Percentiles rank a stretch among this genome's conserved stretches.
phyloP scores from a whole-genome alignment of 2,329 filamentous ascomycete species.

The Teratosphaeria zuluensis region DNA sequence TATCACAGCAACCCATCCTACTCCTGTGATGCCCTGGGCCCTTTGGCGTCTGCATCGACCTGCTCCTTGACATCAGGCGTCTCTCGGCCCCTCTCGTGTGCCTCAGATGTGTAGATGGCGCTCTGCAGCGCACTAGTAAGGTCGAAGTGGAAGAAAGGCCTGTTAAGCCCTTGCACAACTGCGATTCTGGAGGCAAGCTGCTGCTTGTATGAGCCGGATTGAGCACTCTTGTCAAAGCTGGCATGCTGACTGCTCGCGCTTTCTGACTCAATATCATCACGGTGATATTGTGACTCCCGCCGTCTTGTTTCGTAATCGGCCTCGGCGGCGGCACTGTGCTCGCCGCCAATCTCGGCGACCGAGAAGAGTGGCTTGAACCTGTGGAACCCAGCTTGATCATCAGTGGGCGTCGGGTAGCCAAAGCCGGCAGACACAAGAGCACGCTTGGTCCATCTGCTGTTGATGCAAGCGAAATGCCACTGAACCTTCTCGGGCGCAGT shows the following conservation, averaged over 20 bases:
- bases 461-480: conserved; percentile 93
- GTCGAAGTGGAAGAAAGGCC: conserved; percentile 90
- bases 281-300: conserved; percentile 21
- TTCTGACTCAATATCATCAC: conserved; percentile 17
- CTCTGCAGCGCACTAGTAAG: conserved; percentile 80
- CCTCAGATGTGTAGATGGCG: conserved; percentile 45
- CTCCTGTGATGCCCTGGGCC: not conserved
- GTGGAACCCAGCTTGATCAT: conserved; percentile 37
- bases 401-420: conserved; percentile 59
- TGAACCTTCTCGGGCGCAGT: conserved; percentile 72
- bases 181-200: conserved; percentile 36
- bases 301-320: conserved; percentile 58
- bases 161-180: conserved; percentile 74
- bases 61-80: not conserved
- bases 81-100: not conserved
- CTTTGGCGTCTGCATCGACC: not conserved
- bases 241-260: conserved; percentile 16
- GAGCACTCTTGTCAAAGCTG: conserved; percentile 37
- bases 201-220: conserved; percentile 18
- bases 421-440: conserved; percentile 82
- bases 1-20: not conserved
- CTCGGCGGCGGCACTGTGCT: conserved; percentile 56
- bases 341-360: conserved; percentile 74
- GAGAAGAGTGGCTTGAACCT: conserved; percentile 94
- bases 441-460: conserved; percentile 89